phyloP scores from a whole-genome alignment of 177 flowering plant species.

The Tripterygium wilfordii region DNA sequence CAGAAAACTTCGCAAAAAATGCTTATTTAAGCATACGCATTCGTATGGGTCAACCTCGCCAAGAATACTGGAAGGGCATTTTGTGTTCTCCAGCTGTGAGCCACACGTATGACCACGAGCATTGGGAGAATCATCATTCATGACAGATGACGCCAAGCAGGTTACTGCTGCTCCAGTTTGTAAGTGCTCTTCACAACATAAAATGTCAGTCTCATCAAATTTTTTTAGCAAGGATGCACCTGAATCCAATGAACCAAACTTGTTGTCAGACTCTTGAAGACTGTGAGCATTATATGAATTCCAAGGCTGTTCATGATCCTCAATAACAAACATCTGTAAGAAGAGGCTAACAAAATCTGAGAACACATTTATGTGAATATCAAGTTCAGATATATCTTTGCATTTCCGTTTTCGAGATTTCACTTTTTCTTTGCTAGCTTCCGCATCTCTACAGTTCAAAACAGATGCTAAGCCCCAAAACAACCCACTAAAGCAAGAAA shows the following conservation, averaged over 20 bases:
- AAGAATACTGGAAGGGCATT: constrained; percentile 19
- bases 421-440: constrained; percentile 8
- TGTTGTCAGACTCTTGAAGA: constrained; percentile 5
- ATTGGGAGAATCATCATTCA: constrained; percentile 12
- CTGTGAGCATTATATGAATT: constrained; percentile 9
- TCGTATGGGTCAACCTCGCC: constrained; percentile 25
- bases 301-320: constrained; percentile 19
- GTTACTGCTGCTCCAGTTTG: constrained; percentile 6
- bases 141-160: constrained; percentile 10
- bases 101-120: constrained; percentile 5
- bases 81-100: constrained; percentile 9
- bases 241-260: constrained; percentile 6
- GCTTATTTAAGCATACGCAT: constrained; percentile 25
- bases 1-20: constrained; percentile 44
- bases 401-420: constrained; percentile 21
- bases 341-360: constrained; percentile 28
- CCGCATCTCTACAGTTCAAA: constrained; percentile 16
- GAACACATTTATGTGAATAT: constrained; percentile 24
- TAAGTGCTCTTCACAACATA: constrained; percentile 3
- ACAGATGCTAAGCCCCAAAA: constrained; percentile 69
- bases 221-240: constrained; percentile 7
- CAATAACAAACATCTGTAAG: constrained; percentile 25
- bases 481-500: constrained; percentile 70
- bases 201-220: constrained; percentile 1
- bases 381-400: constrained; percentile 27